Percentiles rank a stretch among this genome's conserved stretches.
These are phyloP conservation scores for Fusarium aywerte DNA, from an alignment of 2,329 filamentous ascomycete species.

Conservation along the genomic window DNA sequence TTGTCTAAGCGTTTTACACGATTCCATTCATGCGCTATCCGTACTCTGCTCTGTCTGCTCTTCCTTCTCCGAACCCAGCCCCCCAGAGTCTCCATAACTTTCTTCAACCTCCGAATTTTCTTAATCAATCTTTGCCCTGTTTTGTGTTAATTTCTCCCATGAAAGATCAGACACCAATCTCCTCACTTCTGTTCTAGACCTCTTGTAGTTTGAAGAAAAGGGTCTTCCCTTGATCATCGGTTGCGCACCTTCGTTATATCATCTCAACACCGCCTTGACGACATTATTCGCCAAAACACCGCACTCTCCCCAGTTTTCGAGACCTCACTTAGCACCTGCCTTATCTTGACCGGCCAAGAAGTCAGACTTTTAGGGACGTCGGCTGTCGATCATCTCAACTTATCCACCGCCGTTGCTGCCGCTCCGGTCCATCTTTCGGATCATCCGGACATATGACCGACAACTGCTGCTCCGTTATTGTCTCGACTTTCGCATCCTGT, in stretches of 20 bases:
- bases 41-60: background rate
- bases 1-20: slow-evolving; percentile 22
- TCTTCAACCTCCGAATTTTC: slow-evolving; percentile 30
- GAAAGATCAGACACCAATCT: background rate
- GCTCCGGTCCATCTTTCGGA: slow-evolving; percentile 40
- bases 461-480: slow-evolving; percentile 13
- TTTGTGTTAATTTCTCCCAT: background rate
- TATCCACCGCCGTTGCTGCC: slow-evolving; percentile 24
- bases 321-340: background rate
- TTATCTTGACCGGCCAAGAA: background rate
- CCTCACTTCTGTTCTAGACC: background rate
- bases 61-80: slow-evolving; percentile 20
- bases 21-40: background rate
- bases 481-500: slow-evolving; percentile 11
- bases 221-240: background rate
- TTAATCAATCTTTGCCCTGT: slow-evolving; percentile 3
- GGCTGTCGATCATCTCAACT: slow-evolving; percentile 30
- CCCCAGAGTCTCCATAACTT: slow-evolving; percentile 25
- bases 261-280: background rate
- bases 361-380: slow-evolving; percentile 7
- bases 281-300: background rate
- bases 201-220: slow-evolving; percentile 18
- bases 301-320: background rate
- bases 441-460: slow-evolving; percentile 25
- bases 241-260: background rate